Evolutionary conservation across 2,329 filamentous ascomycete species (phyloP), one percentile per base, ranked within the genome.

Genomic region (Ophiostoma ulmi): DNA sequence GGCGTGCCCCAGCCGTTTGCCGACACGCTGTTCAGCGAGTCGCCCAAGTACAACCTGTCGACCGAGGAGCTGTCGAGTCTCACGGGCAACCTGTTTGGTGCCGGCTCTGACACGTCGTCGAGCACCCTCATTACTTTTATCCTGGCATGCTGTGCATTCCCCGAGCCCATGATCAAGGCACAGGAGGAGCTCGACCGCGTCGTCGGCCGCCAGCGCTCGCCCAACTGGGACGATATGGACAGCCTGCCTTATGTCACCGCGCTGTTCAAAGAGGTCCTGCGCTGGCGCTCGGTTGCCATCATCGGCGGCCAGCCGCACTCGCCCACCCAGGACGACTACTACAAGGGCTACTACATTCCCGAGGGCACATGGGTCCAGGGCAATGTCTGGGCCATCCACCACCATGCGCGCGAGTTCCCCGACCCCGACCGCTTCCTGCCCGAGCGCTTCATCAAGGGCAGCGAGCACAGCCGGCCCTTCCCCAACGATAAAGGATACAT

Each of bases 281-380:
- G 86, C 2, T 87, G 86, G 85, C 80, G 85, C 5, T 84, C 85
- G 0, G 82, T 86, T 0, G 81, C 82, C 13, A 82, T 84, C 63
- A 81, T 85, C n/a, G 80, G 82, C 20, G 82, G 82, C 0, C 81
- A 84, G 67, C 85, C 85, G 0, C 83, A 85, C 72, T 81, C 82
- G 10, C 81, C 82, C 1, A 83, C 80, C 0, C 78, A 81, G 69
- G 83, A 84, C 68, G 80, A 84, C 73, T 75, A 77, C 20, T 85
- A 84, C 75, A 80, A 82, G 22, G 84, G 81, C 35, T 83, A 81
- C 75, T 75, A 80, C 31, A 84, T 88, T 64, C 85, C 85, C 10
- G 82, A 81, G 58, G 82, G 82, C 2, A 77, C 83, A 0, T 83
- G 81, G 75, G 78, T 87, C 17, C 80, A 86, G 70, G 79, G 83